A percentile compares a stretch with the other conserved stretches of the same genome.
phyloP scores from a whole-genome alignment of 2,329 filamentous ascomycete species.

The Fusarium napiforme region DNA sequence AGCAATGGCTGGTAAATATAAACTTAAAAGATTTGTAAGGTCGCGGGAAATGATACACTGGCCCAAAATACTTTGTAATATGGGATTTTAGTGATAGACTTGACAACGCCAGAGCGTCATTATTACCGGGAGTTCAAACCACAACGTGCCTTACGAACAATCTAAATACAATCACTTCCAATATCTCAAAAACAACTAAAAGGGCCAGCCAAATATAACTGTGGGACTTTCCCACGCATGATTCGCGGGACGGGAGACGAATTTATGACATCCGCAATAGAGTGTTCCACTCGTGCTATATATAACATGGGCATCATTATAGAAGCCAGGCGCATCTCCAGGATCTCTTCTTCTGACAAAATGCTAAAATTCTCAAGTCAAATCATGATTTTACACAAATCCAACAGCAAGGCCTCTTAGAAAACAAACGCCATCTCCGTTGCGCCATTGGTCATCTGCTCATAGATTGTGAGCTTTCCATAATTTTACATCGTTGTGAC shows the following conservation, averaged over 20 bases:
- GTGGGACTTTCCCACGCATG: background rate
- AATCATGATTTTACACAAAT: background rate
- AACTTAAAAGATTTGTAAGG: background rate
- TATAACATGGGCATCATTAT: conserved; percentile 42
- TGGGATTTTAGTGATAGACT: background rate
- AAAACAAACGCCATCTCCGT: conserved; percentile 32
- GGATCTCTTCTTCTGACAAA: conserved; percentile 26
- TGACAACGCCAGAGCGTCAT: background rate
- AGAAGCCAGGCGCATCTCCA: conserved; percentile 18
- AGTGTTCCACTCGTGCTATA: conserved; percentile 22
- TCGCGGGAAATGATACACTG: background rate
- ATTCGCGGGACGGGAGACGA: background rate
- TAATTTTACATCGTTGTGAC: conserved; percentile 25
- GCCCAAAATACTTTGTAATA: background rate
- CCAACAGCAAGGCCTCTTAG: conserved; percentile 1
- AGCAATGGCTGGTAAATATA: background rate
- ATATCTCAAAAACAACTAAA: background rate
- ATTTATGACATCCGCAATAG: conserved; percentile 12
- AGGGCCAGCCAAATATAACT: background rate
- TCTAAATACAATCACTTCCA: background rate
- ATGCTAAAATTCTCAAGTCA: conserved; percentile 5
- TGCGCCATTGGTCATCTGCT: conserved; percentile 16
- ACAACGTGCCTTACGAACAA: background rate
- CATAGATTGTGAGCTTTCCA: conserved; percentile 9
- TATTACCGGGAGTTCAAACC: background rate